A percentile compares a stretch with the other conserved stretches of the same genome.
These are phyloP conservation scores for Colletotrichum ledebouriae DNA, from an alignment of 2,329 filamentous ascomycete species.

Conservation along the genomic window DNA sequence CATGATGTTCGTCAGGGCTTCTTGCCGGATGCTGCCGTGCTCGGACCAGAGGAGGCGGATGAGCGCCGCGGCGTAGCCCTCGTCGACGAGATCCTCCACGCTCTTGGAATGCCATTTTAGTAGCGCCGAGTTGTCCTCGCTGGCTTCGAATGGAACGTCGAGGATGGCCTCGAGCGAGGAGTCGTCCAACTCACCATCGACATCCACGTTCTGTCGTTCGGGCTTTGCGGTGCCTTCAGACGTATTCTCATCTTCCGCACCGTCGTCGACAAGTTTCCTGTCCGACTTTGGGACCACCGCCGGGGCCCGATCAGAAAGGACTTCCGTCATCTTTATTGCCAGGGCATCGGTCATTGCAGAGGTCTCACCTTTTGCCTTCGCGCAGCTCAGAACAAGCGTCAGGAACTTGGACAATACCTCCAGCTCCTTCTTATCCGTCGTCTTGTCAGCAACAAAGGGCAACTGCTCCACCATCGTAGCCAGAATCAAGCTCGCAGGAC, in stretches of 20 bases:
- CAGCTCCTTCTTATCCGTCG: constrained; percentile 58
- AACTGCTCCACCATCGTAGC: constrained; percentile 83
- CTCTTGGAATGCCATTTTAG: constrained; percentile 81
- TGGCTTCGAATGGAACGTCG: constrained; percentile 59
- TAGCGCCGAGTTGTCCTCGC: constrained; percentile 66
- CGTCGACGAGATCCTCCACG: constrained; percentile 82
- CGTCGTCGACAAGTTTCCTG: constrained; percentile 14
- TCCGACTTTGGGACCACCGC: not conserved
- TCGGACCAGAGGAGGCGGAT: constrained; percentile 82
- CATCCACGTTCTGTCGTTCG: constrained; percentile 4
- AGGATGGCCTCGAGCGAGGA: constrained; percentile 67
- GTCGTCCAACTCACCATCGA: constrained; percentile 46
- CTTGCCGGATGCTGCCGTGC: constrained; percentile 81
- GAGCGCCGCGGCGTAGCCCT: constrained; percentile 78
- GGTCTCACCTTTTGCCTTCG: constrained; percentile 64
- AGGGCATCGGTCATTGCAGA: constrained; percentile 47
- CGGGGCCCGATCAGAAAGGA: constrained; percentile 21
- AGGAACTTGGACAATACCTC: constrained; percentile 69
- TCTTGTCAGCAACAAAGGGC: constrained; percentile 71
- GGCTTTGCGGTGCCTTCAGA: not conserved
- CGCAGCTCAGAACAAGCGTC: constrained; percentile 67
- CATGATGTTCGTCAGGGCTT: constrained; percentile 78
- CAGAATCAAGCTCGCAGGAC: constrained; percentile 72
- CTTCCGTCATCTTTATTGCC: constrained; percentile 48
- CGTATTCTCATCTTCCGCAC: constrained; percentile 3